A percentile compares a stretch with the other conserved stretches of the same genome.
Evolutionary conservation across 2,329 filamentous ascomycete species (phyloP).

Genomic region (Pyricularia pennisetigena): DNA sequence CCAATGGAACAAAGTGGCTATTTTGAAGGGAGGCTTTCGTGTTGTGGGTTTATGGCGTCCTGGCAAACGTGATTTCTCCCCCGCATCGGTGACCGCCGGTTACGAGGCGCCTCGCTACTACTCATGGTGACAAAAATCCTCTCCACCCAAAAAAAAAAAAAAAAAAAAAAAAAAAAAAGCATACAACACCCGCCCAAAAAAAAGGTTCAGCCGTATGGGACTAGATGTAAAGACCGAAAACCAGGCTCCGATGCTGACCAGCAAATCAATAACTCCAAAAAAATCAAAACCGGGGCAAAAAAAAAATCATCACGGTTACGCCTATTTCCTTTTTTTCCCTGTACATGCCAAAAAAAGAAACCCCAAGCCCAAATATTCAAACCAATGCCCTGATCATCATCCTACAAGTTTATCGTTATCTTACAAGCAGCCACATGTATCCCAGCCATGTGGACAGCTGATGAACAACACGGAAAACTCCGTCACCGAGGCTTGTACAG

Average conservation of each 20-base stretch:
- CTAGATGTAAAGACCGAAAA: background rate
- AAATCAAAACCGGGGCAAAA: background rate
- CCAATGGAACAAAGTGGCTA: too few relatives aligned
- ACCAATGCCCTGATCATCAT: background rate
- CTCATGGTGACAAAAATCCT: background rate
- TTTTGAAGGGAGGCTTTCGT: background rate
- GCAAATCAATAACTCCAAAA: background rate
- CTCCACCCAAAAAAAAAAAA: too few relatives aligned
- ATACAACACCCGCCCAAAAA: background rate
- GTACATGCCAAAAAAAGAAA: background rate
- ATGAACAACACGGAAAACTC: background rate
- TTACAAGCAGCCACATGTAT: background rate
- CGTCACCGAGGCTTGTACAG: background rate
- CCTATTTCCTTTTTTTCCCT: background rate
- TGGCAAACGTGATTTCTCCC: background rate
- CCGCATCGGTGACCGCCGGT: background rate
- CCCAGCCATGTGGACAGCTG: background rate
- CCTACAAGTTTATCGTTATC: background rate
- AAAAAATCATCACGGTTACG: background rate
- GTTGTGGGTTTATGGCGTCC: background rate
- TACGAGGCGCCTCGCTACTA: background rate
- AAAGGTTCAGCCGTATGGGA: background rate
- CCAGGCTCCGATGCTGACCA: background rate
- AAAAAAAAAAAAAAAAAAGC: background rate
- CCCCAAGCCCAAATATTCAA: background rate